These are phyloP conservation scores for Wakefieldia striispora DNA, from an alignment of 768 basidiomycete species.

Conservation along the genomic window DNA sequence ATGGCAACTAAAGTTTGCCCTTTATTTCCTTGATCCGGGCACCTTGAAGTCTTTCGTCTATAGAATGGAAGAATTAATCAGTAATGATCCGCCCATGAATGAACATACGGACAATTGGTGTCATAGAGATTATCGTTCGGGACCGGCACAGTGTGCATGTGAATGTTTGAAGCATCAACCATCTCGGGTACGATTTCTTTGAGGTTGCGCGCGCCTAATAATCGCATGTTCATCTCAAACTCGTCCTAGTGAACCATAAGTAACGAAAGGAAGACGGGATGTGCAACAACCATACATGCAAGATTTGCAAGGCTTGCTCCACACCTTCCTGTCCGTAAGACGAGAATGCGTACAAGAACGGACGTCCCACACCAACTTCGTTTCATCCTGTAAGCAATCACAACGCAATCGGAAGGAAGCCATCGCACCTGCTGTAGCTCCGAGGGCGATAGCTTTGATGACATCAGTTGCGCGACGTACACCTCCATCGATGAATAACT, in stretches of 20 bases:
- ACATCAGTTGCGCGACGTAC: constrained; percentile 89
- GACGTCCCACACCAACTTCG: constrained; percentile 79
- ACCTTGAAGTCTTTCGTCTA: constrained; percentile 45
- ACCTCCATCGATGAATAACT: constrained; percentile 92
- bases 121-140: constrained; percentile 77
- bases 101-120: constrained; percentile 66
- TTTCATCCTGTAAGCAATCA: constrained; percentile 8
- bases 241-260: constrained; percentile 63
- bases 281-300: constrained; percentile 49
- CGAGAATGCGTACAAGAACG: constrained; percentile 86
- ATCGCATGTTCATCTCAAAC: constrained; percentile 96
- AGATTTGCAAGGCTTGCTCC: constrained; percentile 74
- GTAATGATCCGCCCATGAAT: neutral
- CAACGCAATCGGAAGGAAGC: neutral
- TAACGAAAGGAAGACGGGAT: neutral
- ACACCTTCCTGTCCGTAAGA: constrained; percentile 89
- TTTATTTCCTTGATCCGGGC: constrained; percentile 40
- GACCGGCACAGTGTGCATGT: constrained; percentile 61
- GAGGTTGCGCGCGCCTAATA: constrained; percentile 81
- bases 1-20: constrained; percentile 36
- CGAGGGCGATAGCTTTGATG: constrained; percentile 83
- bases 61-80: constrained; percentile 6
- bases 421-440: constrained; percentile 73
- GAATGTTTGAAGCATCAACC: constrained; percentile 80
- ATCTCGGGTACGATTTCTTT: constrained; percentile 81